Conservation (phyloP, 371 early-diverging fungal genomes). For the Sporodiniella umbellata region DNA sequence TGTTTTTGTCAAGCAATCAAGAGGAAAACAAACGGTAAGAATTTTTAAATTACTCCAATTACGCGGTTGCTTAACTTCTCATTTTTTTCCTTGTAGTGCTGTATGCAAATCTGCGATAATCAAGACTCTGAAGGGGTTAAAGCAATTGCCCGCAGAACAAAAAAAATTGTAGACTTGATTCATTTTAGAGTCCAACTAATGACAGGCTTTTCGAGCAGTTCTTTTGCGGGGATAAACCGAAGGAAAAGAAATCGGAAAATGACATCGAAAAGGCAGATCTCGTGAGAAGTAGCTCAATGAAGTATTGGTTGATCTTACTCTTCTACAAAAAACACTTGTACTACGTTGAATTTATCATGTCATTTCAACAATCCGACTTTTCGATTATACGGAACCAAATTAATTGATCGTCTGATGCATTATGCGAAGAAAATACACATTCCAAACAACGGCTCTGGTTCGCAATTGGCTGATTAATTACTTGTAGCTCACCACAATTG, state of each 20-base stretch:
- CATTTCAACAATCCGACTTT: slow-evolving; percentile 13
- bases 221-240: slow-evolving; percentile 7
- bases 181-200: slow-evolving; percentile 8
- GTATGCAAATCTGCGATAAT: slow-evolving; percentile 9
- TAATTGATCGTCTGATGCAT: slow-evolving; percentile 13
- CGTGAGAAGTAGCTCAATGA: slow-evolving; percentile 9
- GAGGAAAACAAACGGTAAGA: slow-evolving; percentile 8
- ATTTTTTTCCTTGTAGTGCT: slow-evolving; percentile 11
- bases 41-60: slow-evolving; percentile 4
- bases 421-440: slow-evolving; percentile 11
- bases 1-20: slow-evolving; percentile 6
- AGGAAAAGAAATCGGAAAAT: slow-evolving; percentile 7
- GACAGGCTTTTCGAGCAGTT: slow-evolving; percentile 5
- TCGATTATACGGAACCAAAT: slow-evolving; percentile 9
- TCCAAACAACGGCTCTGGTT: slow-evolving; percentile 11
- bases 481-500: too few relatives aligned
- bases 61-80: slow-evolving; percentile 9
- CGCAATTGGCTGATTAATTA: slow-evolving; percentile 11
- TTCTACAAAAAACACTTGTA: slow-evolving; percentile 6
- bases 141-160: slow-evolving; percentile 7
- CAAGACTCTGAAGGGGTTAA: slow-evolving; percentile 9
- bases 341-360: slow-evolving; percentile 10
- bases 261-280: slow-evolving; percentile 9
- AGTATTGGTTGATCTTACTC: slow-evolving; percentile 12
- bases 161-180: slow-evolving; percentile 4